Evolutionary conservation across 768 basidiomycete species (phyloP), one percentile per base, ranked within the genome.

Genomic region (Rhizopogon salebrosus): DNA sequence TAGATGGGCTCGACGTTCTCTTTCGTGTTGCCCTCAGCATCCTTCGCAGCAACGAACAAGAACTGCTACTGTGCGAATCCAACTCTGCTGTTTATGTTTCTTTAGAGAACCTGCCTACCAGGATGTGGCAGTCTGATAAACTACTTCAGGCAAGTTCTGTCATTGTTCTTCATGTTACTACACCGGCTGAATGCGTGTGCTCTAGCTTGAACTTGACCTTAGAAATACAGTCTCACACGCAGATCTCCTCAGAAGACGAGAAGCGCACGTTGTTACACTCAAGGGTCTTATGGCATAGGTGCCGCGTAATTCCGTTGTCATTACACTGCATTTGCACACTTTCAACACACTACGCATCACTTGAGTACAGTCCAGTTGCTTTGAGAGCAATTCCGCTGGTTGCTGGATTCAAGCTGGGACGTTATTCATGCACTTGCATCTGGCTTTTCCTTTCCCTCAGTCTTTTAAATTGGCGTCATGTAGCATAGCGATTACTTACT

Each of bases 51-150:
- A 91, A 90, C 67, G 92, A 95, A 65, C 75, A 76, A 38, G 94
- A 97, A 58, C 80, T 99, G 0, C 71, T 95, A 22, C 78, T 78
- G 0, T 92, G 91, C 64, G 84, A 90, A 58, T 92, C 89, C 1
- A 86, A 93, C 40, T 86, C 91, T 0, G 89, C 91, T 1, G 82
- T 98, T 1, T 98, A 98, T 63, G 87, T 92, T 9, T 83, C 90
- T 5, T 70, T 99, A 51, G 89, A 94, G 66, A 89, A 87, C 60
- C 72, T 97, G 56, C 95, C 97, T 1, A 92, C 90, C 11, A 77
- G 93, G 54, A 86, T 95, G 81, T 98, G 95, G 91, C 84, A 93
- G 56, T 85, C 92, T 0, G 94, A 95, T 65, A 89, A 85, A 65
- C 73, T 99, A 2, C 74, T 98, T 34, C 89, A 90, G 78, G 95